These are phyloP conservation scores for Fusarium luffae DNA, from an alignment of 2,329 filamentous ascomycete species.

Conservation along the genomic window DNA sequence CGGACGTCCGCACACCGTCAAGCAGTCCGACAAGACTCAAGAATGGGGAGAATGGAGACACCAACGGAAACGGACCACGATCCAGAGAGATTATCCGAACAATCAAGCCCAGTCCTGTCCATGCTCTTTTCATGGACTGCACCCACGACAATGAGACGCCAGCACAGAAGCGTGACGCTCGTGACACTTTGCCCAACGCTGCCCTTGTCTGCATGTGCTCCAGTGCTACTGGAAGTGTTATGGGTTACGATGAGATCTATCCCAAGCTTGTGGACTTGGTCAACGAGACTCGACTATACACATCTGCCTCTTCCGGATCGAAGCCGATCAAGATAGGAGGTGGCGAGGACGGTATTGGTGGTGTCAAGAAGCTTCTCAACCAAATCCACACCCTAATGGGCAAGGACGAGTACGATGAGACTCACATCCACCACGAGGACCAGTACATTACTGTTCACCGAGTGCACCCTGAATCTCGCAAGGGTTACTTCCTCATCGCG, in stretches of 20 bases:
- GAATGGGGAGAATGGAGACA: slow-evolving; percentile 20
- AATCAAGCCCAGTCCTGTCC: slow-evolving; percentile 88
- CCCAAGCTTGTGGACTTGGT: slow-evolving; percentile 94
- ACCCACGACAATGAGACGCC: slow-evolving; percentile 98
- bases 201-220: slow-evolving; percentile 96
- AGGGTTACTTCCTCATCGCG: slow-evolving; percentile 94
- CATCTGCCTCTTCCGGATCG: slow-evolving; percentile 75
- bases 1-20: slow-evolving; percentile 57
- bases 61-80: slow-evolving; percentile 49
- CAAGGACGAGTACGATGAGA: slow-evolving; percentile 92
- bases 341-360: slow-evolving; percentile 85
- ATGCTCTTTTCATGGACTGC: slow-evolving; percentile 98
- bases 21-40: slow-evolving; percentile 48
- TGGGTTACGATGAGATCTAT: slow-evolving; percentile 98
- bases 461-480: slow-evolving; percentile 90
- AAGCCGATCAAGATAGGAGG: slow-evolving; percentile 71
- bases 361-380: slow-evolving; percentile 92
- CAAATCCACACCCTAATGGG: slow-evolving; percentile 97
- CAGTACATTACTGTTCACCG: slow-evolving; percentile 97
- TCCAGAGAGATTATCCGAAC: slow-evolving; percentile 76
- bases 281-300: slow-evolving; percentile 85
- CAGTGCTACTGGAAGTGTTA: slow-evolving; percentile 93
- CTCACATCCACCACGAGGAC: slow-evolving; percentile 94
- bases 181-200: slow-evolving; percentile 93
- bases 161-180: slow-evolving; percentile 91